These are phyloP conservation scores for Paramarasmius palmivorus DNA, from an alignment of 1,284 basidiomycete genomes.

Conservation along the genomic window DNA sequence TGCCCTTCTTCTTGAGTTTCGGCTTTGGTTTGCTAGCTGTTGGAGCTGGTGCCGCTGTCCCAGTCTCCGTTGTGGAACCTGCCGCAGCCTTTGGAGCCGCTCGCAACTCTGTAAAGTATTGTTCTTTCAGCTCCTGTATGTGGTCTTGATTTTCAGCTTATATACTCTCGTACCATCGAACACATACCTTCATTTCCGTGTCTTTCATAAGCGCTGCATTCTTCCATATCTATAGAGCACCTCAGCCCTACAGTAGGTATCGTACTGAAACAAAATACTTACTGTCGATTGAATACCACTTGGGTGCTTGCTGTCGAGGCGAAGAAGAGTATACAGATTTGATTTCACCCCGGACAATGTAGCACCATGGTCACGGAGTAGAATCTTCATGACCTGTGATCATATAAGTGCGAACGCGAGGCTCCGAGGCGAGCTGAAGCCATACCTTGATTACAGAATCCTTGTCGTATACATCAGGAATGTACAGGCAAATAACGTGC, in stretches of 20 bases:
- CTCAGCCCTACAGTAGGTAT: no score
- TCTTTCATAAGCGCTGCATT: constrained; percentile 57
- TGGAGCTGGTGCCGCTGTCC: constrained; percentile 1
- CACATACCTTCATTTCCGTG: constrained; percentile 56
- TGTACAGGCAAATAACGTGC: constrained; percentile 70
- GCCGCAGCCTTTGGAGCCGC: constrained; percentile 18
- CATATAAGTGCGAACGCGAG: neutral
- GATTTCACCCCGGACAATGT: constrained; percentile 70
- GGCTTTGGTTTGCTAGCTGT: constrained; percentile 36
- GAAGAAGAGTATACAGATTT: constrained; percentile 63
- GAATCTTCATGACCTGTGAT: constrained; percentile 62
- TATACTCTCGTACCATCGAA: no score
- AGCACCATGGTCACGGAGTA: constrained; percentile 63
- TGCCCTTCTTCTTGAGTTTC: constrained; percentile 42
- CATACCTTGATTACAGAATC: constrained; percentile 52
- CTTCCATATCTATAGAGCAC: constrained; percentile 60
- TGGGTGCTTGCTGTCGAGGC: constrained; percentile 72
- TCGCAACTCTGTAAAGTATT: constrained; percentile 43
- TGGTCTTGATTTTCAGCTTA: neutral
- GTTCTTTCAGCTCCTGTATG: constrained; percentile 57
- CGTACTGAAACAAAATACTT: no score
- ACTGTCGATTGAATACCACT: constrained; percentile 73
- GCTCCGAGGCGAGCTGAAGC: neutral
- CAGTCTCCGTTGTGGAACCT: constrained; percentile 2
- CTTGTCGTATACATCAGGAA: constrained; percentile 71